These are phyloP conservation scores for Monosporascus ibericus DNA, from an alignment of 2,329 filamentous ascomycete genomes.

Conservation along the genomic window DNA sequence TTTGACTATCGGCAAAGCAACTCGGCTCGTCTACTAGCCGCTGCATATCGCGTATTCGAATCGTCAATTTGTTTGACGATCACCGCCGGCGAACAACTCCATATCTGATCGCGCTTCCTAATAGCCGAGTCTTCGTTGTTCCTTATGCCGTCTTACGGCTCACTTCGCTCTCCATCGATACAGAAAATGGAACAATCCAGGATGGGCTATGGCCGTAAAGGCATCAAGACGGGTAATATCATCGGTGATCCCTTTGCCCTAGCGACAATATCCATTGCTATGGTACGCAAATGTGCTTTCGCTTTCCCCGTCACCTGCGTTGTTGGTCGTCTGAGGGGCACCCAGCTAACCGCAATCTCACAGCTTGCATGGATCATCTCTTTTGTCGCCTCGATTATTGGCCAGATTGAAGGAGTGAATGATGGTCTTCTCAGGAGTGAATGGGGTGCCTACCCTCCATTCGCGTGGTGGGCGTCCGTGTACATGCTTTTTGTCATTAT, in stretches of 20 bases:
- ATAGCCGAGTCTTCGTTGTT: slow-evolving; percentile 14
- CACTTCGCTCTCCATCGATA: slow-evolving; percentile 65
- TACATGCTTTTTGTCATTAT: slow-evolving; percentile 80
- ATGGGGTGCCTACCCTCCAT: slow-evolving; percentile 63
- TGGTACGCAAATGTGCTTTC: slow-evolving; percentile 54
- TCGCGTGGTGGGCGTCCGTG: slow-evolving; percentile 85
- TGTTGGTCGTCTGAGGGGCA: slow-evolving; percentile 1
- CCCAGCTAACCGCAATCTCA: slow-evolving; percentile 12
- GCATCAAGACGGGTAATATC: slow-evolving; percentile 79
- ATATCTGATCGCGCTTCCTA: background rate
- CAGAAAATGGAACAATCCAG: slow-evolving; percentile 73
- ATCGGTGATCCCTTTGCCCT: slow-evolving; percentile 94
- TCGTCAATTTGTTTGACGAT: slow-evolving; percentile 9
- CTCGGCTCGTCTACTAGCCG: background rate
- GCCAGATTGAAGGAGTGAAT: slow-evolving; percentile 40
- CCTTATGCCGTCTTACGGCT: slow-evolving; percentile 71
- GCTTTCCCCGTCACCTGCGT: background rate
- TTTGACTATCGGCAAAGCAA: background rate
- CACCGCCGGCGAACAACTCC: slow-evolving; percentile 8
- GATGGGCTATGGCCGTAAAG: slow-evolving; percentile 45
- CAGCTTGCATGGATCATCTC: slow-evolving; percentile 94
- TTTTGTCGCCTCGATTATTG: slow-evolving; percentile 79
- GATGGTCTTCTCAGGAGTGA: slow-evolving; percentile 17
- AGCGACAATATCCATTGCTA: slow-evolving; percentile 84
- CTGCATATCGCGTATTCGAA: background rate